Evolutionary conservation across 176 grass and related monocot species (phyloP).

Genomic region (Urochloa ruziziensis): DNA sequence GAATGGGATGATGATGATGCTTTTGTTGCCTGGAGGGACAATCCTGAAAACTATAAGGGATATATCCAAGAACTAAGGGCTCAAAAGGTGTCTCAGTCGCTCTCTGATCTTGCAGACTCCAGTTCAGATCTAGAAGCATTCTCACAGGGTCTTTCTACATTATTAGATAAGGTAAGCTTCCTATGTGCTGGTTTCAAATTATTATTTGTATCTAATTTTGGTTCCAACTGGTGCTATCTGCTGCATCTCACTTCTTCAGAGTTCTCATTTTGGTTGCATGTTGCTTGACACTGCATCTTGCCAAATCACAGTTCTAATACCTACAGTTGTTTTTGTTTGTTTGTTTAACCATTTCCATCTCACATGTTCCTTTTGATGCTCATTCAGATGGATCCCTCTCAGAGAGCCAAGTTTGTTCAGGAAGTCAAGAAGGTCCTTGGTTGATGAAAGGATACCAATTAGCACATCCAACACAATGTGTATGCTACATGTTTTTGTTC

Average conservation of each 20-base stretch:
- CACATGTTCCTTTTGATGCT: constrained; percentile 20
- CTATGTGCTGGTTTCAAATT: not conserved
- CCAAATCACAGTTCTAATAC: not conserved
- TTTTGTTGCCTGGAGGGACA: constrained; percentile 85
- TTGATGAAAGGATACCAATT: constrained; percentile 38
- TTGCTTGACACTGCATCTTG: not conserved
- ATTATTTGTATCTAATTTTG: not conserved
- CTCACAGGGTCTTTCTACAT: constrained; percentile 67
- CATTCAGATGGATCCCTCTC: constrained; percentile 83
- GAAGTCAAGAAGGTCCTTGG: constrained; percentile 60
- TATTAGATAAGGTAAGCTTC: constrained; percentile 78
- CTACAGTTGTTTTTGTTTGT: not conserved
- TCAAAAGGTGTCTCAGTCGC: constrained; percentile 61
- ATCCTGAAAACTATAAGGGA: constrained; percentile 66
- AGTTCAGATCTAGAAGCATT: constrained; percentile 68
- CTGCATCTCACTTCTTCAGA: not conserved
- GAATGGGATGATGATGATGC: constrained; percentile 90
- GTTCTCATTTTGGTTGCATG: not conserved
- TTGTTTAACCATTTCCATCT: not conserved
- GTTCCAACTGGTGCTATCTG: not conserved
- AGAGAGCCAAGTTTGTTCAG: constrained; percentile 57
- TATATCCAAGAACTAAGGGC: constrained; percentile 69
- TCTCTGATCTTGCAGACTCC: constrained; percentile 42
- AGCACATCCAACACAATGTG: constrained; percentile 34
- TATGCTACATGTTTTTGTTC: constrained; percentile 26